A percentile compares a stretch with the other conserved stretches of the same genome.
Evolutionary conservation across 2,329 filamentous ascomycete species (phyloP).

Genomic region (Onygenales sp.): DNA sequence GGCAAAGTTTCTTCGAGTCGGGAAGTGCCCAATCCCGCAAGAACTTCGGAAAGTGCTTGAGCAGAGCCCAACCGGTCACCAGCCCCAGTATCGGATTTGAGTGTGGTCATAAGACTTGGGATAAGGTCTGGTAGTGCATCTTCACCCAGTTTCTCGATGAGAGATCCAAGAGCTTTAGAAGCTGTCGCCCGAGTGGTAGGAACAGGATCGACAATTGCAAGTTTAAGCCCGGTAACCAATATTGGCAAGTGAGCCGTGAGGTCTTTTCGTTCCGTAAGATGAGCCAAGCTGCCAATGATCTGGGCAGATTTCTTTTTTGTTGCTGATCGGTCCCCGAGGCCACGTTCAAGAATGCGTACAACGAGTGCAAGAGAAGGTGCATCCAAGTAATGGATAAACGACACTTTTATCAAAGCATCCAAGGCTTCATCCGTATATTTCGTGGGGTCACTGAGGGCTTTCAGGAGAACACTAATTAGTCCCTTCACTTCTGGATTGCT

Average conservation of each 20-base stretch:
- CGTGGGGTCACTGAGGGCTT: constrained; percentile 92
- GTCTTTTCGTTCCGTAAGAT: constrained; percentile 93
- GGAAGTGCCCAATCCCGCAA: constrained; percentile 85
- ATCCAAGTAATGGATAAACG: constrained; percentile 96
- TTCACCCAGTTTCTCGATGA: constrained; percentile 97
- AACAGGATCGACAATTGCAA: constrained; percentile 88
- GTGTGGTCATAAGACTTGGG: constrained; percentile 90
- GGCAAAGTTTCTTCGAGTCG: constrained; percentile 92
- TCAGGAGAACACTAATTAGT: constrained; percentile 81
- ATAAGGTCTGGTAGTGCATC: constrained; percentile 95
- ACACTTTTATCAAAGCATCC: constrained; percentile 92
- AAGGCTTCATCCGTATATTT: constrained; percentile 94
- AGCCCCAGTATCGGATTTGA: constrained; percentile 94
- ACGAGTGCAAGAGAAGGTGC: constrained; percentile 90
- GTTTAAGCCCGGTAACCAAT: constrained; percentile 77
- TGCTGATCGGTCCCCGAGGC: constrained; percentile 78
- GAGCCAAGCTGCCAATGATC: constrained; percentile 94
- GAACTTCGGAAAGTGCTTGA: constrained; percentile 90
- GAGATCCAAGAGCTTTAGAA: constrained; percentile 86
- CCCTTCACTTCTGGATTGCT: constrained; percentile 95
- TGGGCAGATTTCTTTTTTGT: constrained; percentile 96
- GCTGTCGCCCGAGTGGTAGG: constrained; percentile 93
- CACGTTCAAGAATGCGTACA: constrained; percentile 89
- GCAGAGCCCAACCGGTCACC: constrained; percentile 93
- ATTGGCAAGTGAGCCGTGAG: constrained; percentile 84